phyloP scores from a whole-genome alignment of 345 rosid genomes.

The Balakata baccata region DNA sequence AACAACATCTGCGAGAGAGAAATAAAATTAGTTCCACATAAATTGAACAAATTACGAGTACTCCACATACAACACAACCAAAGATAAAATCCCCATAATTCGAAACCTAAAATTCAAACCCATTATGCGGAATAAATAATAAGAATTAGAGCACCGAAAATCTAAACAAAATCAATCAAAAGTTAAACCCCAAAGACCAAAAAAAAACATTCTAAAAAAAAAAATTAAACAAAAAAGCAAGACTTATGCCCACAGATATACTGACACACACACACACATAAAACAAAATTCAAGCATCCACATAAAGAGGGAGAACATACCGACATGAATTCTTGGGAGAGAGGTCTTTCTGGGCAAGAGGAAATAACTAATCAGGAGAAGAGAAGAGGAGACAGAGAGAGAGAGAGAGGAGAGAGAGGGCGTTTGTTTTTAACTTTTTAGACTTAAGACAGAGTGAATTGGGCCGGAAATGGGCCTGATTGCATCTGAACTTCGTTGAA shows the following conservation, averaged over 20 bases:
- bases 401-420: neutral
- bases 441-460: constrained; percentile 8
- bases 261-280: neutral
- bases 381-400: constrained; percentile 1
- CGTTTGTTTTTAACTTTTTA: neutral
- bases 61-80: neutral
- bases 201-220: constrained; percentile 1
- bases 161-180: neutral
- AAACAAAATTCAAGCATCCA: neutral
- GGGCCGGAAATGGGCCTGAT: constrained; percentile 15
- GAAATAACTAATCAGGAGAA: neutral
- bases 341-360: neutral
- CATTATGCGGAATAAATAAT: neutral
- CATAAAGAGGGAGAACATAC: constrained; percentile 36
- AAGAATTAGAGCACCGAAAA: neutral
- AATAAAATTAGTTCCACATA: neutral
- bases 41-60: constrained; percentile 6
- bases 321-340: constrained; percentile 53
- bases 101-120: neutral
- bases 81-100: constrained; percentile 15
- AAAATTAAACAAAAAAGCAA: constrained; percentile 14
- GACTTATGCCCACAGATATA: constrained; percentile 10
- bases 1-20: neutral
- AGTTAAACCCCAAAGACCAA: constrained; percentile 7
- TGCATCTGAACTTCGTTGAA: neutral